phyloP scores from a whole-genome alignment of 2,329 filamentous ascomycete species.

The Aspergillus sergii region DNA sequence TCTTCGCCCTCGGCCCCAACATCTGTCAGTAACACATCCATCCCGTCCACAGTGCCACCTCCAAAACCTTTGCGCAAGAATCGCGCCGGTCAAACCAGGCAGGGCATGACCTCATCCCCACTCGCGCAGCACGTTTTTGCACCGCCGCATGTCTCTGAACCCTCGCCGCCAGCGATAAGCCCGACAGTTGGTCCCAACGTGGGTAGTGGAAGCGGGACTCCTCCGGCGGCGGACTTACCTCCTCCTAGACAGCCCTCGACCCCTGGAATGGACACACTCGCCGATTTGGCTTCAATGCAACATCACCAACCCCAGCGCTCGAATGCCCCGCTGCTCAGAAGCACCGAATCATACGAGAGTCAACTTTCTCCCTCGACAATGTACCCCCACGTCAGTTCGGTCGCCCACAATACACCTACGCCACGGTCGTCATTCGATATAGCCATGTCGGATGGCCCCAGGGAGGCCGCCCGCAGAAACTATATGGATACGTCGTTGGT shows the following conservation, averaged over 20 bases:
- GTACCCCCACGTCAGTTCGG: conserved; percentile 41
- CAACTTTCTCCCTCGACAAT: conserved; percentile 48
- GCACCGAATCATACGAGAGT: conserved; percentile 45
- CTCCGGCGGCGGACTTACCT: conserved; percentile 36
- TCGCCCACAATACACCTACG: conserved; percentile 42
- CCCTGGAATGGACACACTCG: conserved; percentile 52
- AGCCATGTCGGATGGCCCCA: conserved; percentile 47
- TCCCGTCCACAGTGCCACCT: conserved; percentile 31
- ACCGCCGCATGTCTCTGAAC: conserved; percentile 38
- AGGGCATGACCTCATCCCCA: conserved; percentile 44
- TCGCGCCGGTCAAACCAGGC: conserved; percentile 35
- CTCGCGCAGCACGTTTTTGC: conserved; percentile 47
- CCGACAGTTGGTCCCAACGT: conserved; percentile 31
- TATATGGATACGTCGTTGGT: conserved; percentile 46
- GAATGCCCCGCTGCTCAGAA: conserved; percentile 41
- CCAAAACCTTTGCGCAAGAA: conserved; percentile 41
- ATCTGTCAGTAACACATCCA: conserved; percentile 29
- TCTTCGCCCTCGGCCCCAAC: conserved; percentile 33
- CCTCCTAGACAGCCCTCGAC: conserved; percentile 47
- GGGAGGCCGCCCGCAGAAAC: conserved; percentile 42
- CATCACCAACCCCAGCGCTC: conserved; percentile 47
- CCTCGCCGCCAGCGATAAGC: conserved; percentile 41
- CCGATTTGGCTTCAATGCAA: conserved; percentile 52
- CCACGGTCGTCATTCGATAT: conserved; percentile 49
- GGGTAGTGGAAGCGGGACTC: conserved; percentile 36